A percentile compares a stretch with the other conserved stretches of the same genome.
These are phyloP conservation scores for Chaetomium globosum DNA, from an alignment of 2,329 filamentous ascomycete species.

Conservation along the genomic window DNA sequence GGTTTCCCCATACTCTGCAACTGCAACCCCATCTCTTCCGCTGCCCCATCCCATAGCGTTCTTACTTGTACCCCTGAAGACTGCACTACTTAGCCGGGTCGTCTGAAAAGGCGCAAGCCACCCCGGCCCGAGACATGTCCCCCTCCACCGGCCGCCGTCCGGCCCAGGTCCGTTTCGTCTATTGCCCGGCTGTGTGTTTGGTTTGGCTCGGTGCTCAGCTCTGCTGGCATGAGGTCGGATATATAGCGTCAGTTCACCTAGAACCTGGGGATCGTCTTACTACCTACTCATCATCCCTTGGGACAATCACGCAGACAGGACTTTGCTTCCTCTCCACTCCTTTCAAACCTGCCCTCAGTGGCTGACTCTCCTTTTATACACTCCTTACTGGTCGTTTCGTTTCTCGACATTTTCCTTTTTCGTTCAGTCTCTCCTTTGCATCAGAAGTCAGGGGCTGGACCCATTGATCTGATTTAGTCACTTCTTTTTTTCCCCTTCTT, in stretches of 20 bases:
- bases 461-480: constrained; percentile 7
- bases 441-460: constrained; percentile 22
- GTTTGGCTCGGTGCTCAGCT: not conserved
- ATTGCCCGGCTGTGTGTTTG: too few relatives aligned
- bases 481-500: not conserved
- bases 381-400: not conserved
- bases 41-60: too few relatives aligned
- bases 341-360: not conserved
- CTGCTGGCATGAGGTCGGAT: not conserved
- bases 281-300: not conserved
- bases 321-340: not conserved
- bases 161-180: constrained; percentile 2
- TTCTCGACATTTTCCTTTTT: not conserved
- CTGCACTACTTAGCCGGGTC: not conserved
- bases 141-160: not conserved
- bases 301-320: not conserved
- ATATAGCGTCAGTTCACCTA: constrained; percentile 9
- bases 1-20: not conserved
- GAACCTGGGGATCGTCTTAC: not conserved
- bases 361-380: constrained; percentile 14
- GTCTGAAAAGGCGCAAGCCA: constrained; percentile 13
- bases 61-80: not conserved
- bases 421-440: constrained; percentile 9
- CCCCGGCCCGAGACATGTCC: constrained; percentile 11
- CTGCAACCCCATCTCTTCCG: not conserved